Conservation (phyloP, 2,329 filamentous ascomycete genomes). For the Aspergillus felis region DNA sequence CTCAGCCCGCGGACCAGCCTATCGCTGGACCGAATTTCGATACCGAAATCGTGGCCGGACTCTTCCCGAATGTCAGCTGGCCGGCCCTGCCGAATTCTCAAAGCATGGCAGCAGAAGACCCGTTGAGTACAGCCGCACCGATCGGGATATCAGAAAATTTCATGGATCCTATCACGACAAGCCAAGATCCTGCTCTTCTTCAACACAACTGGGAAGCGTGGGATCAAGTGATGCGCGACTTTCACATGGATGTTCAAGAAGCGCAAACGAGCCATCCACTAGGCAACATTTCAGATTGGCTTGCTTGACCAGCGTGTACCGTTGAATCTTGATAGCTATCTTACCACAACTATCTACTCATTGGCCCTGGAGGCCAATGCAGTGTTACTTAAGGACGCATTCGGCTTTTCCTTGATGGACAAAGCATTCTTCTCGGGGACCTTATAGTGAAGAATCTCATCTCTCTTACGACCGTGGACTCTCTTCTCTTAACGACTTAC, state of each 20-base stretch:
- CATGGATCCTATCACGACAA: constrained; percentile 8
- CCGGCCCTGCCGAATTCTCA: constrained; percentile 16
- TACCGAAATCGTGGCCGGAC: constrained; percentile 21
- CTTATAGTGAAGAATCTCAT: not conserved
- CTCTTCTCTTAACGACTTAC: not conserved
- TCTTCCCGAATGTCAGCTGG: constrained; percentile 28
- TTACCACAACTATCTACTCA: not conserved
- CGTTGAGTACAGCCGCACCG: constrained; percentile 5
- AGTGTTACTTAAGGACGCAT: not conserved
- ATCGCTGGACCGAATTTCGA: constrained; percentile 18
- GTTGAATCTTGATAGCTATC: not conserved
- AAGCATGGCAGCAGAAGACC: constrained; percentile 9
- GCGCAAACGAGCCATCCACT: constrained; percentile 14
- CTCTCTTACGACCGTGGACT: not conserved
- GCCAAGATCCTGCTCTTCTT: constrained; percentile 13
- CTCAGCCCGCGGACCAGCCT: constrained; percentile 2
- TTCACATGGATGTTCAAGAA: constrained; percentile 33
- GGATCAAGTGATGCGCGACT: constrained; percentile 38
- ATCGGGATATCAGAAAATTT: constrained; percentile 8
- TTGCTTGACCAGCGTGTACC: constrained; percentile 16
- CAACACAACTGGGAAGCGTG: constrained; percentile 33
- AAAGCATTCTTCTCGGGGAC: not conserved
- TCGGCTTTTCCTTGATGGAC: not conserved
- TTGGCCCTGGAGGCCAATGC: not conserved
- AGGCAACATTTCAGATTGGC: constrained; percentile 27